These are phyloP conservation scores for Phymatotrichopsis omnivora DNA, from an alignment of 2,329 filamentous ascomycete genomes.

Conservation along the genomic window DNA sequence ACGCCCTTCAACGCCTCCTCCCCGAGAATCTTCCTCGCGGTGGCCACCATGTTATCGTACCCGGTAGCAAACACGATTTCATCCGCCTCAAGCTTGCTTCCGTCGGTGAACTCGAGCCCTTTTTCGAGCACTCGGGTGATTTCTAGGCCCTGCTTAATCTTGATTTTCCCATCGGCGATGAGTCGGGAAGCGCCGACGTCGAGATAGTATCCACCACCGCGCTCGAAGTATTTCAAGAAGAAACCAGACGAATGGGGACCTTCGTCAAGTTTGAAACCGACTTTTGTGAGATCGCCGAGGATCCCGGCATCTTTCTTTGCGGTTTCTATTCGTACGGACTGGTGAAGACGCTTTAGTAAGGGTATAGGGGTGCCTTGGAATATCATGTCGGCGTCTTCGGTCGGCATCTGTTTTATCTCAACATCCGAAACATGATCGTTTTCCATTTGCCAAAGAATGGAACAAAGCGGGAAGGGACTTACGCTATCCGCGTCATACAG, in stretches of 20 bases:
- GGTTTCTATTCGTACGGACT: constrained; percentile 38
- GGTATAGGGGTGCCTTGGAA: constrained; percentile 49
- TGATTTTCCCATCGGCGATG: constrained; percentile 54
- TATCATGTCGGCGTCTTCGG: constrained; percentile 56
- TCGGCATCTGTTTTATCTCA: constrained; percentile 42
- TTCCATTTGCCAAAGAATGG: not conserved
- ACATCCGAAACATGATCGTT: not conserved
- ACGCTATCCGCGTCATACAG: constrained; percentile 31
- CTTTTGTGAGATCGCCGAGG: constrained; percentile 42
- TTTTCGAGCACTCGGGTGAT: constrained; percentile 43
- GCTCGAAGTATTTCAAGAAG: constrained; percentile 53
- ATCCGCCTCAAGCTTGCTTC: constrained; percentile 48
- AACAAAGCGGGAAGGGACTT: constrained; percentile 35
- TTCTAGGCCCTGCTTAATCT: constrained; percentile 50
- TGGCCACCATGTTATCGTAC: constrained; percentile 58
- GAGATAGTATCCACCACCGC: constrained; percentile 61
- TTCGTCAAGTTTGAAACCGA: constrained; percentile 51
- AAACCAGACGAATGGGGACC: constrained; percentile 50
- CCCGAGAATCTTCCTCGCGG: constrained; percentile 52
- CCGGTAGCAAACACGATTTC: constrained; percentile 55
- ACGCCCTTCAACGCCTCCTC: constrained; percentile 49
- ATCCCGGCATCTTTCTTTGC: constrained; percentile 35
- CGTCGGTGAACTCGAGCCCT: constrained; percentile 45
- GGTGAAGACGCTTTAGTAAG: constrained; percentile 51
- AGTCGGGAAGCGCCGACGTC: constrained; percentile 55